Percentiles rank a stretch among this genome's conserved stretches.
phyloP scores from a whole-genome alignment of 192 early-diverging fungal genomes.

The Entomortierella chlamydospora region DNA sequence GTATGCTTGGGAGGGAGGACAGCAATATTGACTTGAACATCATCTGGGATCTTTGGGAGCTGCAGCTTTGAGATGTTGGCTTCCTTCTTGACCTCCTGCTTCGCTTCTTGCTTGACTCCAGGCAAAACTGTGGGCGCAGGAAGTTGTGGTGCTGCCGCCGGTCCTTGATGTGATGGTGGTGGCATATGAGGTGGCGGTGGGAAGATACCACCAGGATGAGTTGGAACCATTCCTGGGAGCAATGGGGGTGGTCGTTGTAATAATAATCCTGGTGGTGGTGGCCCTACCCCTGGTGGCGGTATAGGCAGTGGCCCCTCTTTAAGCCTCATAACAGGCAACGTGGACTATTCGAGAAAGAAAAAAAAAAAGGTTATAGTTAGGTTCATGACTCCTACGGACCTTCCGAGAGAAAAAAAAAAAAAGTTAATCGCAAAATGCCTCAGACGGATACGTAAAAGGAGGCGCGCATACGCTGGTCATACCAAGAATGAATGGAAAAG shows the following conservation, averaged over 20 bases:
- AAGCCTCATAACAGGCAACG: slow-evolving; percentile 28
- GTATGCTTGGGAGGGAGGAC: slow-evolving; percentile 38
- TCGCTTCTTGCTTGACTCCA: slow-evolving; percentile 13
- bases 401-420: too few relatives aligned
- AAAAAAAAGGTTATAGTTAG: neutral
- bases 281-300: slow-evolving; percentile 48
- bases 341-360: slow-evolving; percentile 15
- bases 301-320: slow-evolving; percentile 43
- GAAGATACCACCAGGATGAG: slow-evolving; percentile 15
- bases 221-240: slow-evolving; percentile 39
- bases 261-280: slow-evolving; percentile 46
- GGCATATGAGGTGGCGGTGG: slow-evolving; percentile 27
- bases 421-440: too few relatives aligned
- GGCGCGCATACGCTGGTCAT: neutral
- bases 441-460: too few relatives aligned
- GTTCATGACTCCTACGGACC: too few relatives aligned
- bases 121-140: slow-evolving; percentile 7
- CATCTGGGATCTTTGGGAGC: slow-evolving; percentile 26
- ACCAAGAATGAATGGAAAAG: slow-evolving; percentile 52
- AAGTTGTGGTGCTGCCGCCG: slow-evolving; percentile 9
- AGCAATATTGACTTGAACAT: slow-evolving; percentile 23
- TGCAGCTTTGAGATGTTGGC: slow-evolving; percentile 28
- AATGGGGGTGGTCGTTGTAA: slow-evolving; percentile 24
- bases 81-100: slow-evolving; percentile 32
- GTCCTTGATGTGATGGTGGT: slow-evolving; percentile 15